Evolutionary conservation across 202 grass and related monocot genomes (phyloP), one percentile per base, ranked within the genome.

Genomic region (Digitaria exilis): DNA sequence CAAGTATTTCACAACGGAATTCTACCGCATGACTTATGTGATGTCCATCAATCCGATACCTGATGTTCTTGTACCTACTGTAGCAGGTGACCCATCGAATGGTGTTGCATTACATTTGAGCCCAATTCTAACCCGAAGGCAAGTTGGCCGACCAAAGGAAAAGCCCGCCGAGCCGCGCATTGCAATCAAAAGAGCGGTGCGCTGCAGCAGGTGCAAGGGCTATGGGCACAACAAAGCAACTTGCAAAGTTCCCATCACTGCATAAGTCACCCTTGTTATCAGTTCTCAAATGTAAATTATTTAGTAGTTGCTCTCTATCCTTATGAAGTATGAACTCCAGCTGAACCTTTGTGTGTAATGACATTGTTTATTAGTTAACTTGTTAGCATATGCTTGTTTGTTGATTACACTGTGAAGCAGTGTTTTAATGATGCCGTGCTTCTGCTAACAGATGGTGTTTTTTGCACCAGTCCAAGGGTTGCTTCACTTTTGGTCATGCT

Each of bases 1-100:
- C 16, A 90, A 96, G 75, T 98, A 92, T 76, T 98, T 96, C 91
- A 93, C 45, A 6, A 87, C 83, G 1, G 89, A 93, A 57, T 86
- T 59, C 46, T 96, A 96, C 62, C 88, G 87, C 3, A 54, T 90
- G 28, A 86, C 96, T 25, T 98, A 96, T 24, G 82, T 89, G 52
- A 87, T 91, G 69, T 90, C 93, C 1, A 98, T 98, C 79, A 98
- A 95, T 73, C 96, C 91, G 15, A 98, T 96, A 80, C 93, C 96
- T 73, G 93, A 96, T 87, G 83, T 92, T 79, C 88, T 78, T 65
- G 59, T 90, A 83, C 83, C 86, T 65, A 31, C 65, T 28, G 57
- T 84, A 80, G 44, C 72, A 68, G 60, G 9, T 61, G 85, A 88
- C 80, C 85, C 78, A 45, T 72, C 78, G 79, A 83, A 83, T 80